Conservation (phyloP, 2,329 filamentous ascomycete genomes). For the Eutypella sp. region DNA sequence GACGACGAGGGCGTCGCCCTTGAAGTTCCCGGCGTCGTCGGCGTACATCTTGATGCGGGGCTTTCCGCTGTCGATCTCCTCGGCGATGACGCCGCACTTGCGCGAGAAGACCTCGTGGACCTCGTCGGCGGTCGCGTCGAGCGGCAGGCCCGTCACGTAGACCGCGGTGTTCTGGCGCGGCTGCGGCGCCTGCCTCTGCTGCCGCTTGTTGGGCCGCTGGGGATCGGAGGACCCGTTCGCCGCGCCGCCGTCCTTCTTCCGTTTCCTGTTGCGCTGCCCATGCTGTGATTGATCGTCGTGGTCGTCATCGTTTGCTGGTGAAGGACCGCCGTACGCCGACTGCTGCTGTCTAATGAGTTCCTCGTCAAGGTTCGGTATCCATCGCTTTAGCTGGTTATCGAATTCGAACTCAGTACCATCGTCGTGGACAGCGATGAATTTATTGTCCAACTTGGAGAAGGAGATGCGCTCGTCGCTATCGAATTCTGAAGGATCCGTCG, state of each 20-base stretch:
- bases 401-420: constrained; percentile 84
- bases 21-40: constrained; percentile 77
- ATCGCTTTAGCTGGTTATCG: constrained; percentile 64
- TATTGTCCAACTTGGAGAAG: constrained; percentile 76
- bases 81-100: constrained; percentile 86
- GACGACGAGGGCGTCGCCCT: constrained; percentile 87
- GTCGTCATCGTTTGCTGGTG: constrained; percentile 34
- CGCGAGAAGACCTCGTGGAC: constrained; percentile 76
- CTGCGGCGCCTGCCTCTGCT: constrained; percentile 42
- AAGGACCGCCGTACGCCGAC: constrained; percentile 23
- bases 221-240: too few relatives aligned
- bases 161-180: constrained; percentile 77
- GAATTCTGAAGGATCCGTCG: constrained; percentile 62
- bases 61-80: constrained; percentile 83
- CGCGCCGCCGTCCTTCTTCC: constrained; percentile 29
- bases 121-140: constrained; percentile 73
- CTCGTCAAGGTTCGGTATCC: constrained; percentile 60
- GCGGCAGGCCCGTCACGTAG: constrained; percentile 83
- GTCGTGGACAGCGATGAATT: constrained; percentile 78
- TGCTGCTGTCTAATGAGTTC: constrained; percentile 31
- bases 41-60: constrained; percentile 92
- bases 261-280: constrained; percentile 30
- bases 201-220: constrained; percentile 37
- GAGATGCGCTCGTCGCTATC: constrained; percentile 77
- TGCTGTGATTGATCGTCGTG: constrained; percentile 26